phyloP scores from a whole-genome alignment of 2,329 filamentous ascomycete genomes.

The Verticillium klebahnii region DNA sequence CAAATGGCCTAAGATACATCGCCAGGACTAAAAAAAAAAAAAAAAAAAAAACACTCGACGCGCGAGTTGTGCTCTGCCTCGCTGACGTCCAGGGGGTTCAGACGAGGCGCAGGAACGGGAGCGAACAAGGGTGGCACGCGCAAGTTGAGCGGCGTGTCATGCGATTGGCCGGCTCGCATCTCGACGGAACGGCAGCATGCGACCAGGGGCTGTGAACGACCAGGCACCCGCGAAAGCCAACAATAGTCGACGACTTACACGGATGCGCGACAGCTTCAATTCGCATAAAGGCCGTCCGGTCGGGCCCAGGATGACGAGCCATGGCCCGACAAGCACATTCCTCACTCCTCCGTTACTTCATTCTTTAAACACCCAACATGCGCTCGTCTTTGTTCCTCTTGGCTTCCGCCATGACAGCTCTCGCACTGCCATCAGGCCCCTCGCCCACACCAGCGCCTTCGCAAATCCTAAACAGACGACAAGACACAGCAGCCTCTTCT shows the following conservation, averaged over 20 bases:
- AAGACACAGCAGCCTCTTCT: background rate
- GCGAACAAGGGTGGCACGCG: background rate
- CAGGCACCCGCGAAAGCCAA: background rate
- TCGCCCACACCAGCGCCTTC: conserved; percentile 2
- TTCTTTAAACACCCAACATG: background rate
- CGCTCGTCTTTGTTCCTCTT: background rate
- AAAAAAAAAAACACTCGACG: too few species aligned
- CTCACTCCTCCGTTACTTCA: background rate
- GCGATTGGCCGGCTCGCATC: background rate
- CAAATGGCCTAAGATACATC: too few species aligned
- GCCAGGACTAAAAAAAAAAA: too few species aligned
- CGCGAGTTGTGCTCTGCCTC: too few species aligned
- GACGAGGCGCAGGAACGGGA: background rate
- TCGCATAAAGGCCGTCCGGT: background rate
- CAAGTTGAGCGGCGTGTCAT: background rate
- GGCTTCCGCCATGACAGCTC: background rate
- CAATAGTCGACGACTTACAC: background rate
- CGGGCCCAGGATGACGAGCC: background rate
- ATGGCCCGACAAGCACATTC: background rate
- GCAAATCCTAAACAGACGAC: background rate
- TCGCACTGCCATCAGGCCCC: background rate
- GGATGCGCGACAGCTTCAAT: background rate
- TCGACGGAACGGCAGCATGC: background rate
- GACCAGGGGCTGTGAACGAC: background rate
- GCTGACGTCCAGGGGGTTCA: too few species aligned